These are phyloP conservation scores for Cryphonectria japonica DNA, from an alignment of 2,329 filamentous ascomycete species.

Conservation along the genomic window DNA sequence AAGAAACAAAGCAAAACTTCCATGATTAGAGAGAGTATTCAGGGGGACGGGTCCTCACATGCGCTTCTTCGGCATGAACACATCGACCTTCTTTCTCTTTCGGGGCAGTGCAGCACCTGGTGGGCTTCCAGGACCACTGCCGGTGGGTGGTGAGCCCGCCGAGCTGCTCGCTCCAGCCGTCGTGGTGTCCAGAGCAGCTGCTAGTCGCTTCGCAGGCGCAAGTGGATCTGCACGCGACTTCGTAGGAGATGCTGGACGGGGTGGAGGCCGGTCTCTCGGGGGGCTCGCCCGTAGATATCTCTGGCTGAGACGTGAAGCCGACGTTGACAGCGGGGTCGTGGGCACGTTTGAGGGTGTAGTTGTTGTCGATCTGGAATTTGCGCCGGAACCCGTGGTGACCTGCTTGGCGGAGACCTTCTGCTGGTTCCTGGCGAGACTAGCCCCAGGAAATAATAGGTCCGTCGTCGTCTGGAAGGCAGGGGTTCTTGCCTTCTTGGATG, in stretches of 20 bases:
- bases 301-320: constrained; percentile 1
- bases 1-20: neutral
- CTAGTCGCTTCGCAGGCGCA: neutral
- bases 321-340: neutral
- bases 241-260: constrained; percentile 33
- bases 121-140: constrained; percentile 23
- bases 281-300: neutral
- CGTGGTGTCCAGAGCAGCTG: neutral
- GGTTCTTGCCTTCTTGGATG: constrained; percentile 8
- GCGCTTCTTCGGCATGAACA: constrained; percentile 56
- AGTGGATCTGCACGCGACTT: constrained; percentile 22
- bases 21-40: neutral
- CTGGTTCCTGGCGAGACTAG: neutral
- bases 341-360: neutral
- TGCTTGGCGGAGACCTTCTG: constrained; percentile 18
- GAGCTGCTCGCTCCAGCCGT: constrained; percentile 13
- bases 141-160: constrained; percentile 26
- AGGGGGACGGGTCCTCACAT: constrained; percentile 13
- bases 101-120: constrained; percentile 29
- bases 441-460: neutral
- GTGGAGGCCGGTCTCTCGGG: constrained; percentile 30
- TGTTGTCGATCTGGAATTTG: neutral
- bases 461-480: neutral
- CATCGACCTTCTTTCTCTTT: constrained; percentile 51
- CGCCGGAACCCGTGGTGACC: neutral